Evolutionary conservation across 257 asterid species (phyloP).

Genomic region (Nicotiana noctiflora): DNA sequence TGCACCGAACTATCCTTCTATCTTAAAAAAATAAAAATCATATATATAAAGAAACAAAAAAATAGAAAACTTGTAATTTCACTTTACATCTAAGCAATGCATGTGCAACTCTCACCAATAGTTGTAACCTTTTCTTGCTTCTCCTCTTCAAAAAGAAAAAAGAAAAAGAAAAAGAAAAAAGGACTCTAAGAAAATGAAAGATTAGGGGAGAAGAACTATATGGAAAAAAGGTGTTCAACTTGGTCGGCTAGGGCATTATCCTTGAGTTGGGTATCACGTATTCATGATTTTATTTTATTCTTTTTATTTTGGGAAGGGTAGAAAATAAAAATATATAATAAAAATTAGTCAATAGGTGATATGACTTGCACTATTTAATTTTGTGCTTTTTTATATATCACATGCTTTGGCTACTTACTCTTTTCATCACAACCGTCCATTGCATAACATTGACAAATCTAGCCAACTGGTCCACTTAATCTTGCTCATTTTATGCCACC

Average conservation of each 20-base stretch:
- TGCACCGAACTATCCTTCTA: too few relatives aligned
- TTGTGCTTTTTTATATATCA: not conserved
- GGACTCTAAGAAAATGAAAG: not conserved
- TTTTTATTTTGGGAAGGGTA: not conserved
- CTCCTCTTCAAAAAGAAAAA: not conserved
- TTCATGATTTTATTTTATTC: not conserved
- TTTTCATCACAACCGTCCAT: not conserved
- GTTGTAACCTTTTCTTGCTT: not conserved
- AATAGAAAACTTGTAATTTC: too few relatives aligned
- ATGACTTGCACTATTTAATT: not conserved
- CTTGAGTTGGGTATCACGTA: not conserved
- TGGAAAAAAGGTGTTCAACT: not conserved
- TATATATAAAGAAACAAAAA: too few relatives aligned
- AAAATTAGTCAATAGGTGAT: not conserved
- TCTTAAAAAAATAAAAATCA: too few relatives aligned
- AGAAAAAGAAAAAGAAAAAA: not conserved
- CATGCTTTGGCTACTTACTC: not conserved
- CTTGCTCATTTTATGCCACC: not conserved
- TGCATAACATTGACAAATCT: not conserved
- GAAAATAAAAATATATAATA: not conserved
- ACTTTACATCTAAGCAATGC: not conserved
- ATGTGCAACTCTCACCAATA: not conserved
- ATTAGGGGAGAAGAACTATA: not conserved
- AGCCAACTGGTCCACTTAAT: not conserved
- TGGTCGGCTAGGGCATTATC: not conserved